Base-by-base conservation (phyloP, 1,284 basidiomycete genomes). In the Irpex rosettiformis region DNA sequence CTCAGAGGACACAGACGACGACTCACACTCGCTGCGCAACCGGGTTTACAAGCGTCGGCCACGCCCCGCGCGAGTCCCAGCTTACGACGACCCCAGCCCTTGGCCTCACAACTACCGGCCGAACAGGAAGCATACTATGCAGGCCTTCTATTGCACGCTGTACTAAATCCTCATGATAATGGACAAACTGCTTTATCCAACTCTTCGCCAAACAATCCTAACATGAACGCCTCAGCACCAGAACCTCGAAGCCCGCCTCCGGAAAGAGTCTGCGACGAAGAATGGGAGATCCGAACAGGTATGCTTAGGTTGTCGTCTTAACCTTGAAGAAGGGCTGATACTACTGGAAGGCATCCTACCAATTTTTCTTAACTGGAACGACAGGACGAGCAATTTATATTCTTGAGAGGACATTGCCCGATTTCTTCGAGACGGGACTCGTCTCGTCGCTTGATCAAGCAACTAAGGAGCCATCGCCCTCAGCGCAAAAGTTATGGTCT, bases 211-310 rank as follows among this genome's bases (percentile, higher is more conserved):
- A 47, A 24, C 18, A 47, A 18, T 47, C 3, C n/a, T 18, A 11
- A 47, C 21, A 28, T 28, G 21, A 18, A 40, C 29, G 4, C 27
- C 16, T 11, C 18, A 40, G 10, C 45, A 42, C 58, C 29, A 4
- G 54, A 54, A 29, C 47, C 57, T 11, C 55, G 55, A n/a, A 59
- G 64, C 1, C 45, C 40, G 1, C 33, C 33, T 37, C 56, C 45
- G 18, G 61, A 60, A 30, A 64, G 65, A 42, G 60, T 73, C 16
- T 74, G 77, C 1, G 78, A 79, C 58, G 73, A 77, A 21, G 85
- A 88, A 62, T 88, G 86, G 86, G 81, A 86, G 66, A 79, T 87
- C 52, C 79, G 84, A 27, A 87, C 85, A 65, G 85, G 86, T 84
- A 66, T 57, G 76, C 67, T 16, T 10, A 45, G 2, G n/a, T 25